Evolutionary conservation across 495 filamentous ascomycete genomes (phyloP), one percentile per base, ranked within the genome.

Genomic region (Lichina pygmaea): DNA sequence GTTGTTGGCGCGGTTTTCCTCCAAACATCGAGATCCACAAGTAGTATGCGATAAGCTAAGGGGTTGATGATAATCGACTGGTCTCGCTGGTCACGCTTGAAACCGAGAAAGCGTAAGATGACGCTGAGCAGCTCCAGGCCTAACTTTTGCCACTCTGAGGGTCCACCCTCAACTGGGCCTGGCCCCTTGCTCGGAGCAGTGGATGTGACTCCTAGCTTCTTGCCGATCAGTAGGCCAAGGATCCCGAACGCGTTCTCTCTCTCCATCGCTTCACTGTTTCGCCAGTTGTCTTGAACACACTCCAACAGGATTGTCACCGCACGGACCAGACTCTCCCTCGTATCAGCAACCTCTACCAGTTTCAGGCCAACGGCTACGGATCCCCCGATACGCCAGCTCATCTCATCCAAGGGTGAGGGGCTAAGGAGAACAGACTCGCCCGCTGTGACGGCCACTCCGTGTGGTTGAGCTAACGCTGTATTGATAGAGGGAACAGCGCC

Each of bases 231-330:
- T 46, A 70, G 68, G 42, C 77, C 80, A 33, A 95, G 63, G n/a
- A 94, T 78, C 11, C 79, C 77, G 56, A 92, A 97, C 9, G 86
- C 89, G 53, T 85, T 92, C 46, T 92, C 86, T 54, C 75, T 75
- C 59, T 97, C 89, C 83, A 97, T 92, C 43, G 86, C 86, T 59
- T 97, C 89, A 53, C 91, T 95, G 51, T 94, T 95, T 51, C 89
- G 72, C 89, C 89, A 97, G 56, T 77, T 93, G 42, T 78, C 75
- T 53, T 79, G 73, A 12, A 93, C 75, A 44, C 77, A 77, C 54
- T 78, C 73, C 49, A 93, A 83, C 40, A 93, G 63, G 44, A 89
- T 77, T 50, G 85, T 72, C 9, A 92, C 75, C 4, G 85, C 76
- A 36, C 79, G 67, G n/a, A 81, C 61, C 34, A 82, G 67, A 33